Conservation (phyloP, 208 protist genomes). For the Tritrichomonas musculus region DNA sequence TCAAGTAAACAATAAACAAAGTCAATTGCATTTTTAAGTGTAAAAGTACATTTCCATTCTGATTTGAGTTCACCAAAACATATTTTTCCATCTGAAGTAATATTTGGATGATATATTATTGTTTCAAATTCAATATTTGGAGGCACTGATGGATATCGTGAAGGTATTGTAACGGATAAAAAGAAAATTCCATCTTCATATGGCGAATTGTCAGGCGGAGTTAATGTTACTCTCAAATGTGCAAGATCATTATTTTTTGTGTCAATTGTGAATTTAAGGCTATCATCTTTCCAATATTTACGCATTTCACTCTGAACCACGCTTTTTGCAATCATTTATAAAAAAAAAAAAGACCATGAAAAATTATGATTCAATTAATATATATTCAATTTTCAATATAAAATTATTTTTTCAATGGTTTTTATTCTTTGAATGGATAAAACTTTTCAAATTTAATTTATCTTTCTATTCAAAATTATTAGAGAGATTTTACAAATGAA, state of each 20-base stretch:
- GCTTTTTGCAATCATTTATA: not conserved
- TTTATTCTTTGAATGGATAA: no score
- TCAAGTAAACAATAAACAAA: not conserved
- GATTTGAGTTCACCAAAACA: not conserved
- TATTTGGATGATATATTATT: slow-evolving; percentile 35
- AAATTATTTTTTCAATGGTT: no score
- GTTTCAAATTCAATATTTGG: not conserved
- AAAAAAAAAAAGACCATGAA: no score
- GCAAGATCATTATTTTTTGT: not conserved
- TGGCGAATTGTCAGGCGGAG: not conserved
- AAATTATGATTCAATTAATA: no score
- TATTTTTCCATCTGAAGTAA: not conserved
- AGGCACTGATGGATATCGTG: not conserved
- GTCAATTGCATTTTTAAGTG: not conserved
- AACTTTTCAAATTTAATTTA: no score
- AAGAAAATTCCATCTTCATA: slow-evolving; percentile 27
- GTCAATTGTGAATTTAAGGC: not conserved
- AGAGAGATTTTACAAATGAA: no score
- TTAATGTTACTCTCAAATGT: not conserved
- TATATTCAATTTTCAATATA: no score
- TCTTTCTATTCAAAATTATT: no score
- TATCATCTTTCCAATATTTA: not conserved
- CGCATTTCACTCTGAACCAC: not conserved
- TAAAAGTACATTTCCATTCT: not conserved
- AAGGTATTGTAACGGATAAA: not conserved